Evolutionary conservation across 108 stramenopile species (phyloP), one percentile per base, ranked within the genome.

Genomic region (Discostella pseudostelligera): DNA sequence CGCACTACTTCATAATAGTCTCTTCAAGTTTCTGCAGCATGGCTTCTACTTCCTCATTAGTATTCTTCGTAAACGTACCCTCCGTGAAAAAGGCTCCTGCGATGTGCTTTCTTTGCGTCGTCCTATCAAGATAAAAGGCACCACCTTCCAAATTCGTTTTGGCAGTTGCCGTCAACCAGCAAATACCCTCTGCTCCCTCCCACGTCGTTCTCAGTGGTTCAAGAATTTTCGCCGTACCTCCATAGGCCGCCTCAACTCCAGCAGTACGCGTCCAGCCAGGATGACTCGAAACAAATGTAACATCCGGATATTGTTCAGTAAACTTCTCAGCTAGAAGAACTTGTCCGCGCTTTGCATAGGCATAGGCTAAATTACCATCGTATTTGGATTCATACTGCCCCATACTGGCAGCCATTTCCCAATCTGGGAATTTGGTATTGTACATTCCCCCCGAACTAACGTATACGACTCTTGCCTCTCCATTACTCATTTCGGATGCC

Each of bases 161-260:
- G 6, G 81, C 49, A 13, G 87, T 74, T 9, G 64, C 62, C 64
- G 78, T 81, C 32, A 97, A 57, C 93, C 92, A 97, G 13, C 81
- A 72, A 29, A 94, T 90, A 19, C 95, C 96, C 77, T 97, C 96
- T 0, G 96, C 78, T 20, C 96, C 96, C 72, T 97, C 79, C 96
- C 96, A 97, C 4, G 77, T 39, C 0, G 62, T 84, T 54, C 96
- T 69, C 74, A 97, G 67, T 9, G 96, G 96, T 49, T 96, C 77
- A 14, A 97, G 73, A 65, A 83, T 88, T 67, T 88, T 89, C 49
- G 86, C 83, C 22, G 74, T 50, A 10, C 79, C 72, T 12, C 94
- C 96, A 81, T 87, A 96, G 5, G 95, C 93, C 22, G 65, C 79
- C 16, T 95, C 93, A 0, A 97, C 90, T 12, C 83, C 95, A 7